Evolutionary conservation across 1,139 yeast species (phyloP).

Genomic region (Nakaseomyces sp.): DNA sequence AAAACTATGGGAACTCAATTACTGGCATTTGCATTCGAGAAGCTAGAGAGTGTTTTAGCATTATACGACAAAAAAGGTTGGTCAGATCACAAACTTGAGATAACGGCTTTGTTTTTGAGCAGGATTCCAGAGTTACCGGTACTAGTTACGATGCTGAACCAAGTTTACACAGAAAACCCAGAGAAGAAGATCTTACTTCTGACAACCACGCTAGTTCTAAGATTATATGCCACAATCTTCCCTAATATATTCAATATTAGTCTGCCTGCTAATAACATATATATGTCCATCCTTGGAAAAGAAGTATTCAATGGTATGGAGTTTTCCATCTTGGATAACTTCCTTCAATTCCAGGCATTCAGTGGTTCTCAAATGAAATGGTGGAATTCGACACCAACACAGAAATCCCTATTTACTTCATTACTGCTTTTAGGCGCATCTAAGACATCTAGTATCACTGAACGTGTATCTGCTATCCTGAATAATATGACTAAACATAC

Average conservation of each 20-base stretch:
- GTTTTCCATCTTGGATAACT: slow-evolving; percentile 44
- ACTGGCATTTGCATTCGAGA: slow-evolving; percentile 45
- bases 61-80: slow-evolving; percentile 38
- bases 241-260: slow-evolving; percentile 29
- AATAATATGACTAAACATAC: slow-evolving; percentile 37
- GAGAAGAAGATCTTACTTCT: slow-evolving; percentile 36
- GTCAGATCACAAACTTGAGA: slow-evolving; percentile 33
- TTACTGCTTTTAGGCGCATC: slow-evolving; percentile 43
- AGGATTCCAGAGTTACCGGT: slow-evolving; percentile 44
- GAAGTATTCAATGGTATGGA: slow-evolving; percentile 40
- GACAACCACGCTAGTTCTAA: slow-evolving; percentile 31
- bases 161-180: slow-evolving; percentile 29
- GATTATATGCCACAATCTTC: slow-evolving; percentile 30
- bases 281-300: slow-evolving; percentile 28
- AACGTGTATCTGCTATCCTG: slow-evolving; percentile 35
- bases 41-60: slow-evolving; percentile 37
- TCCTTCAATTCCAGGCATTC: slow-evolving; percentile 34
- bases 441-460: slow-evolving; percentile 15
- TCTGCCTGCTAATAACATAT: slow-evolving; percentile 31
- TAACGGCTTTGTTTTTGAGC: slow-evolving; percentile 33
- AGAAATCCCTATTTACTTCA: slow-evolving; percentile 50
- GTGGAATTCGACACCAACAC: slow-evolving; percentile 45
- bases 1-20: slow-evolving; percentile 59
- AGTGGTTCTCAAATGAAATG: slow-evolving; percentile 44
- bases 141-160: slow-evolving; percentile 35